A percentile compares a stretch with the other conserved stretches of the same genome.
phyloP scores from a whole-genome alignment of 2,329 filamentous ascomycete genomes.

The Talaromyces sp. region DNA sequence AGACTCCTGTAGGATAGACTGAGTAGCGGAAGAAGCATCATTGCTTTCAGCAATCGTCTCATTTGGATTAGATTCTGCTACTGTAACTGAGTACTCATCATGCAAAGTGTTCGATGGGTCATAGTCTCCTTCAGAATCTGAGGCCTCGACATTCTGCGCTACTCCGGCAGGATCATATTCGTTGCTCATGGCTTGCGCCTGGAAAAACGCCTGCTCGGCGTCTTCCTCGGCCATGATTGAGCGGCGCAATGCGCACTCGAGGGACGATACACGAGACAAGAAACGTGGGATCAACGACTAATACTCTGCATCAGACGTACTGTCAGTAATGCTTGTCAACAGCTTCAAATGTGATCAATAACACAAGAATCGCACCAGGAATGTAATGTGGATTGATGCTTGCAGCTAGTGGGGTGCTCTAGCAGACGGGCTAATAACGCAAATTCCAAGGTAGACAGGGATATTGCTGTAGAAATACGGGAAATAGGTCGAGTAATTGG shows the following conservation, averaged over 20 bases:
- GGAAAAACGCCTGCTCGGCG: slow-evolving; percentile 53
- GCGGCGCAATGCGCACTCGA: slow-evolving; percentile 20
- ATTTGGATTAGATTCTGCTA: slow-evolving; percentile 31
- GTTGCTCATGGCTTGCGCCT: slow-evolving; percentile 46
- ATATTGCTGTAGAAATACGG: slow-evolving; percentile 11
- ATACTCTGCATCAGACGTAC: neutral
- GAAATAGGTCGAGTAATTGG: neutral
- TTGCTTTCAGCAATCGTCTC: slow-evolving; percentile 22
- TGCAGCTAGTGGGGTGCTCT: slow-evolving; percentile 14
- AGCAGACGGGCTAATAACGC: neutral
- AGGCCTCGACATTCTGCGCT: slow-evolving; percentile 51
- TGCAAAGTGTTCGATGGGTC: slow-evolving; percentile 50
- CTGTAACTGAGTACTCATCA: slow-evolving; percentile 37
- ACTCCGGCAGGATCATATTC: slow-evolving; percentile 47
- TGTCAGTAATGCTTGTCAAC: slow-evolving; percentile 8
- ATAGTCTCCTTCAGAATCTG: slow-evolving; percentile 56
- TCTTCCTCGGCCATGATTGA: slow-evolving; percentile 51
- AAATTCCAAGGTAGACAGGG: slow-evolving; percentile 15
- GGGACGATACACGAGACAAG: slow-evolving; percentile 20
- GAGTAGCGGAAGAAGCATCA: slow-evolving; percentile 26
- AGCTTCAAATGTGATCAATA: slow-evolving; percentile 6
- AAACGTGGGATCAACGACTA: slow-evolving; percentile 8
- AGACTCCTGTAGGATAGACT: slow-evolving; percentile 16
- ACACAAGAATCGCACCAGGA: slow-evolving; percentile 19
- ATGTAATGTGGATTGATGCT: slow-evolving; percentile 19